Evolutionary conservation across 805 yeast species (phyloP).

Genomic region (Sugiyamaella lignohabitans): DNA sequence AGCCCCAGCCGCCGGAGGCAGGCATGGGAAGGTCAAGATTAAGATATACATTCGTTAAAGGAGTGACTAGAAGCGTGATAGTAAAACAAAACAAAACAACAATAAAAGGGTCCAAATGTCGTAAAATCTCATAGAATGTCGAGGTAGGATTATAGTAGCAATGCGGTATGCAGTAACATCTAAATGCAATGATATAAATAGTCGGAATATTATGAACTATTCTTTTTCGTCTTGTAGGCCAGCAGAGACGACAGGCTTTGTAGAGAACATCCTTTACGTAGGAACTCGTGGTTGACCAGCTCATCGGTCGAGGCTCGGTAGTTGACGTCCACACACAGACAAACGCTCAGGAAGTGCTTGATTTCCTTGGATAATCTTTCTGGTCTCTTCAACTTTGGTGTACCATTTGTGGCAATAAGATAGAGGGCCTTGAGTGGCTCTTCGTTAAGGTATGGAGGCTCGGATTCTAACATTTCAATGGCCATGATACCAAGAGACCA

Average conservation of each 20-base stretch:
- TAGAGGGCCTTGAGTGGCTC: constrained; percentile 91
- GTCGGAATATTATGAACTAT: background rate
- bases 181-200: background rate
- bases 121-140: background rate
- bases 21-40: no score
- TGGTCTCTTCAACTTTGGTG: constrained; percentile 88
- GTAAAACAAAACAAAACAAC: constrained; percentile 1
- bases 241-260: constrained; percentile 19
- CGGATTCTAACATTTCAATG: constrained; percentile 98
- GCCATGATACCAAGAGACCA: constrained; percentile 99
- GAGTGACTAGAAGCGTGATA: constrained; percentile 1
- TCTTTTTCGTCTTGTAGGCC: constrained; percentile 17
- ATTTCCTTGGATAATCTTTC: constrained; percentile 64
- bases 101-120: background rate
- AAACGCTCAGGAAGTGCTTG: constrained; percentile 64
- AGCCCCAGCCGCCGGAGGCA: no score
- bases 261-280: constrained; percentile 21
- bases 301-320: constrained; percentile 73
- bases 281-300: constrained; percentile 57
- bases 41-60: no score
- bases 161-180: no score
- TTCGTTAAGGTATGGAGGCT: constrained; percentile 96
- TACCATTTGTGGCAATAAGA: constrained; percentile 92
- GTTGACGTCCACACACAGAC: constrained; percentile 77
- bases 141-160: no score